A percentile compares a stretch with the other conserved stretches of the same genome.
phyloP scores from a whole-genome alignment of 208 protist species.

The Trypanosoma congolense region DNA sequence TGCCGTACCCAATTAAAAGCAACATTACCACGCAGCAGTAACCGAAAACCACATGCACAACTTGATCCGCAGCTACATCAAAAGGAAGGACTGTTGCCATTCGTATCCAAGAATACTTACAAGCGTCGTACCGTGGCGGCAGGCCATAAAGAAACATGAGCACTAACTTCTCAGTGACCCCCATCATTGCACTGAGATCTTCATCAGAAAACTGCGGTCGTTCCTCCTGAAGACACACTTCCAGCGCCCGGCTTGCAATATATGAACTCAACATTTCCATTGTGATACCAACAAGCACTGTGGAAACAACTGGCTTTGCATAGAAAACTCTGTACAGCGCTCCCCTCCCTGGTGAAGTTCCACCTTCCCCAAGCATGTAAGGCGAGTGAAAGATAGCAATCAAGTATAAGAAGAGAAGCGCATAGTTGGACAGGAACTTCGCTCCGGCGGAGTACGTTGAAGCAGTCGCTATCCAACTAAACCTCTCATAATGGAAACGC shows the following conservation, averaged over 20 bases:
- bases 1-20: constrained; percentile 15
- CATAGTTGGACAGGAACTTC: constrained; percentile 32
- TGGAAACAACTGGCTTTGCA: constrained; percentile 14
- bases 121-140: constrained; percentile 42
- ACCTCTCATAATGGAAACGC: constrained; percentile 39
- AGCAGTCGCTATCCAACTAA: constrained; percentile 56
- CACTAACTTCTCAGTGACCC: constrained; percentile 42
- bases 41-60: constrained; percentile 46
- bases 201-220: constrained; percentile 32
- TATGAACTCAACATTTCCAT: constrained; percentile 34
- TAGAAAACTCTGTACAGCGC: constrained; percentile 13
- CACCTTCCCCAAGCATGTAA: constrained; percentile 9
- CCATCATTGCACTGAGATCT: constrained; percentile 53
- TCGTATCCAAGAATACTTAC: constrained; percentile 67
- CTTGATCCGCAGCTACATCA: constrained; percentile 40
- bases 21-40: constrained; percentile 33
- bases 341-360: constrained; percentile 3
- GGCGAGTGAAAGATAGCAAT: constrained; percentile 22
- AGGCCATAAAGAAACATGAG: constrained; percentile 48
- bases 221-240: constrained; percentile 40
- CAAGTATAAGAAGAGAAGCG: constrained; percentile 44
- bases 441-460: constrained; percentile 48
- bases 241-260: constrained; percentile 29
- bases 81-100: constrained; percentile 44
- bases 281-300: constrained; percentile 25